phyloP scores from a whole-genome alignment of 1,139 yeast species.

The Hyphopichia wangnamkhiaoensis region DNA sequence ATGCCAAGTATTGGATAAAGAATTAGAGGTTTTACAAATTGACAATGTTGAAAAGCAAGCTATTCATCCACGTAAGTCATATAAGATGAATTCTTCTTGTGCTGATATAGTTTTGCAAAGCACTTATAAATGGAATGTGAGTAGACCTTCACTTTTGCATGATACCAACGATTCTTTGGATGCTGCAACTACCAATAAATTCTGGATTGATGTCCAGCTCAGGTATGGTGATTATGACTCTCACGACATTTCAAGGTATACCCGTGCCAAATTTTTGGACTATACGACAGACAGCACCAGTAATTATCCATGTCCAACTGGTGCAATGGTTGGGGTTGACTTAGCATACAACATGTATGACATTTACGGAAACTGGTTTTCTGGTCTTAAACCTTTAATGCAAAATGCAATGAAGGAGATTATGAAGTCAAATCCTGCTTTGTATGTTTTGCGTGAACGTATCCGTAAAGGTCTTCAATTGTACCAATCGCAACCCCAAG shows the following conservation, averaged over 20 bases:
- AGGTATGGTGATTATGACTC: conserved; percentile 98
- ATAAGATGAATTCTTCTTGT: conserved; percentile 93
- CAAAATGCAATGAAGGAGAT: conserved; percentile 93
- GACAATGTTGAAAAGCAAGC: conserved; percentile 89
- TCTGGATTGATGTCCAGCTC: conserved; percentile 94
- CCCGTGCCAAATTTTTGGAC: conserved; percentile 89
- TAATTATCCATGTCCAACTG: conserved; percentile 91
- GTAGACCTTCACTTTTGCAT: conserved; percentile 77
- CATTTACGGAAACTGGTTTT: conserved; percentile 97
- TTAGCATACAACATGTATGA: conserved; percentile 95
- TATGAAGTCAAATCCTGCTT: conserved; percentile 93
- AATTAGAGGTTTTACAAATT: conserved; percentile 78
- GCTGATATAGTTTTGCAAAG: conserved; percentile 86
- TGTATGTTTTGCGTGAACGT: conserved; percentile 88
- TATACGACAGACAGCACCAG: conserved; percentile 87
- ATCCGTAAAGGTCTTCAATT: conserved; percentile 91
- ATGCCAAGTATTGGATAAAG: conserved; percentile 89
- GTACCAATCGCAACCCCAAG: conserved; percentile 92
- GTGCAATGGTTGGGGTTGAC: conserved; percentile 87
- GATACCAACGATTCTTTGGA: conserved; percentile 56
- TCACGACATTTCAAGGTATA: conserved; percentile 92
- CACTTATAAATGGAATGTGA: conserved; percentile 80
- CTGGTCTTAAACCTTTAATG: conserved; percentile 86
- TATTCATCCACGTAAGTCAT: conserved; percentile 95
- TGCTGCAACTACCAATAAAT: conserved; percentile 63